Percentiles rank a stretch among this genome's conserved stretches.
phyloP scores from a whole-genome alignment of 164 flowering plant species.

The Magnolia officinalis region DNA sequence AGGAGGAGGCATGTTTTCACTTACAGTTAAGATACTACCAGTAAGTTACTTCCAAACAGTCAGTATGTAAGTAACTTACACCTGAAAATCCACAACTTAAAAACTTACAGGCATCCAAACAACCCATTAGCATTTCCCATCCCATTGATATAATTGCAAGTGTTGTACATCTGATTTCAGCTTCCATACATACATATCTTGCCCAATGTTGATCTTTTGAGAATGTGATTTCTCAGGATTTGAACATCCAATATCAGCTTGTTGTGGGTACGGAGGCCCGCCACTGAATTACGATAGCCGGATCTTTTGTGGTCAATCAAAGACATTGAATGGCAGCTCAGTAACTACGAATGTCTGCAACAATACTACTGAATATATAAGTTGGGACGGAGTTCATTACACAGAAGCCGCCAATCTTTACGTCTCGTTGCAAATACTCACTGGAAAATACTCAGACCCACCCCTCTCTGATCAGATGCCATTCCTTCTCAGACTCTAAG shows the following conservation, averaged over 20 bases:
- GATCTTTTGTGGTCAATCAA: constrained; percentile 62
- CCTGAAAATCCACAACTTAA: too few species aligned
- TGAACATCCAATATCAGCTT: constrained; percentile 58
- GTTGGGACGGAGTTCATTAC: constrained; percentile 89
- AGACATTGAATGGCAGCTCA: constrained; percentile 53
- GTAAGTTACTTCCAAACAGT: too few species aligned
- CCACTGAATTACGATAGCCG: constrained; percentile 67
- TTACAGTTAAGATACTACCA: too few species aligned
- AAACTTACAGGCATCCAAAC: too few species aligned
- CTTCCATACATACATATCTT: background rate
- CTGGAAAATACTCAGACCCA: constrained; percentile 77
- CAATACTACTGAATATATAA: constrained; percentile 58
- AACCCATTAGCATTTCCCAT: too few species aligned
- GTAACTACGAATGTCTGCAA: constrained; percentile 57
- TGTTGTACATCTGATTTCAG: background rate
- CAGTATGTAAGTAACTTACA: too few species aligned
- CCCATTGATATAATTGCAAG: too few species aligned
- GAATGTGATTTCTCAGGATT: constrained; percentile 49
- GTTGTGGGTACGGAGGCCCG: constrained; percentile 84
- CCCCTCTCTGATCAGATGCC: constrained; percentile 63
- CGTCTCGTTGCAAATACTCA: constrained; percentile 66
- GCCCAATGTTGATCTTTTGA: background rate
- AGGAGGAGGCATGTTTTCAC: too few species aligned
- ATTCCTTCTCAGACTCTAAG: constrained; percentile 44
- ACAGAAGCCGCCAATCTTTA: constrained; percentile 77